Evolutionary conservation across 2,329 filamentous ascomycete genomes (phyloP), one percentile per base, ranked within the genome.

Genomic region (Aspergillus ochraceus): DNA sequence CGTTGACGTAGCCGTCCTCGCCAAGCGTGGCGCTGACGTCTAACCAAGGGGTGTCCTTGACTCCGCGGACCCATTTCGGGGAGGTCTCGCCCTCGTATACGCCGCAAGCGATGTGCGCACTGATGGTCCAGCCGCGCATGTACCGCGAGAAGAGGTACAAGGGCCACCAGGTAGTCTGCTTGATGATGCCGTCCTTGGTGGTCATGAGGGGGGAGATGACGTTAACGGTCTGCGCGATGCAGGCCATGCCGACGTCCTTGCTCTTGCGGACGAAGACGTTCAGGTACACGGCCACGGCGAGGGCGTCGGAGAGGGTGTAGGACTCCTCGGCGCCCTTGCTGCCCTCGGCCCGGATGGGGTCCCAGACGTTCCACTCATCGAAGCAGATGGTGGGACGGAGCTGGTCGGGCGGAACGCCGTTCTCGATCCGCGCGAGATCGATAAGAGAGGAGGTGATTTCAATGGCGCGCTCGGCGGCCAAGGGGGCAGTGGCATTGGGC

Each of bases 281-380:
- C 56, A 92, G 80, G 84, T 88, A 92, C 20, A 90, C 83, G 2
- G 84, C 84, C 0, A 92, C 89, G n/a, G 89, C 90, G 17, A 92
- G 80, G 1, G 88, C 89, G 65, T 92, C 90, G 0, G 88, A 90
- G 8, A 92, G 82, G 0, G 87, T 91, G 77, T 92, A 91, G 67
- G 76, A 79, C 71, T 92, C 89, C 75, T 92, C 90, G 6, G 88
- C 90, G 17, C 90, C 90, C 61, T 84, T 74, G 67, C 89, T 86
- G 17, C 90, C 90, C 0, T 88, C 88, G 0, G 90, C 89, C 9
- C 89, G 84, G 55, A 82, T 80, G 0, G 89, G 88, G 67, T 91
- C 89, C 90, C 90, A 93, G 9, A 92, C 89, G 72, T 92, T 93
- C 90, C 90, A 92, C 75, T 92, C 90, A 71, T 93, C 90, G 71